Conservation (phyloP, 331 rosid species). For the Dryas integrifolia region DNA sequence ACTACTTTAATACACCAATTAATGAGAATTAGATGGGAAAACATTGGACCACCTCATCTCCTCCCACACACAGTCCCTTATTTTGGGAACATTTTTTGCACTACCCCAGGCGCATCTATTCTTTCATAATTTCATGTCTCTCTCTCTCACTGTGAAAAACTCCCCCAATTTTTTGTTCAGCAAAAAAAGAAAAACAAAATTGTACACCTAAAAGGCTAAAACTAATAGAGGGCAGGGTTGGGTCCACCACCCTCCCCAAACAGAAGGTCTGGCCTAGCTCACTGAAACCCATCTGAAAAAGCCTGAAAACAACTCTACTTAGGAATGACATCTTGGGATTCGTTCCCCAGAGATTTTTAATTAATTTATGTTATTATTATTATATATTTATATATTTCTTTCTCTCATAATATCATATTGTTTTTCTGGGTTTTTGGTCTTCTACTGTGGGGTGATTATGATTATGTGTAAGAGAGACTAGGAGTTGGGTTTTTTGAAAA, state of each 20-base stretch:
- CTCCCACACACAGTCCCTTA: slow-evolving; percentile 44
- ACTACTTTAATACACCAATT: slow-evolving; percentile 53
- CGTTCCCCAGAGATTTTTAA: slow-evolving; percentile 30
- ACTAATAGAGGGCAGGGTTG: no score
- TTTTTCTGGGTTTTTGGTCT: neutral
- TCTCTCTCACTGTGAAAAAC: neutral
- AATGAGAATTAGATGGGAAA: slow-evolving; percentile 61
- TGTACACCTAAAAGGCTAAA: neutral
- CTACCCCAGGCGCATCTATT: slow-evolving; percentile 43
- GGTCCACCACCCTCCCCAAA: no score
- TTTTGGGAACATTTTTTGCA: slow-evolving; percentile 54
- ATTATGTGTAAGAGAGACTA: slow-evolving; percentile 10
- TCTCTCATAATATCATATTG: neutral
- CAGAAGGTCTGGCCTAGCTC: neutral
- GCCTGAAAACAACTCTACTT: slow-evolving; percentile 58
- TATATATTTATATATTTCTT: neutral
- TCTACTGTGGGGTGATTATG: neutral
- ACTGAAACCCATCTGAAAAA: slow-evolving; percentile 60
- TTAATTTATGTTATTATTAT: no score
- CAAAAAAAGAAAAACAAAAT: neutral
- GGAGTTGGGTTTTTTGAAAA: no score
- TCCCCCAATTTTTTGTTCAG: neutral
- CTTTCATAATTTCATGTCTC: slow-evolving; percentile 13
- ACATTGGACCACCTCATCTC: slow-evolving; percentile 80
- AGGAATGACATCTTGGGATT: slow-evolving; percentile 52